Evolutionary conservation across 2,329 filamentous ascomycete species (phyloP).

Genomic region (Rasamsonia emersonii): DNA sequence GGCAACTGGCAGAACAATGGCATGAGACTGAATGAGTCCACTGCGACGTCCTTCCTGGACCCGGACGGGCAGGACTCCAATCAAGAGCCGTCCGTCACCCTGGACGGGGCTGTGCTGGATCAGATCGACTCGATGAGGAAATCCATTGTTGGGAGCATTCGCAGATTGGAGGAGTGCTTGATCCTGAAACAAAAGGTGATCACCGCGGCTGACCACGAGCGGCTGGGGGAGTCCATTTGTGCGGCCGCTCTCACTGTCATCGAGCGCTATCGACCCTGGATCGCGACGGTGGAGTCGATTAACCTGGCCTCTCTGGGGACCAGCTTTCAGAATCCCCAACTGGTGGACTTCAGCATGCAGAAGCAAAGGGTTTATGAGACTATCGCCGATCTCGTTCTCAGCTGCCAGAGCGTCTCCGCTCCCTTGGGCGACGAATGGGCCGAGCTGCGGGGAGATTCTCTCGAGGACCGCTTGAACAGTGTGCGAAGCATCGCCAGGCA

Average conservation of each 20-base stretch:
- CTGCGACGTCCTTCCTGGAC: conserved; percentile 64
- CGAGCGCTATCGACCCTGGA: conserved; percentile 83
- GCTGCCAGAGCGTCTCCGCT: conserved; percentile 84
- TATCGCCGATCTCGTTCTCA: conserved; percentile 77
- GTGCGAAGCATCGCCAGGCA: conserved; percentile 70
- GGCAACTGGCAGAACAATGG: conserved; percentile 77
- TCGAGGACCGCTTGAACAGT: conserved; percentile 76
- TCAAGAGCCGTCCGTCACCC: conserved; percentile 60
- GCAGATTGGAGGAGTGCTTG: conserved; percentile 78
- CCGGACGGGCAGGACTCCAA: conserved; percentile 71
- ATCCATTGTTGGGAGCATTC: conserved; percentile 74
- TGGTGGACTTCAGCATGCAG: conserved; percentile 78
- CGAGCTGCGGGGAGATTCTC: conserved; percentile 77
- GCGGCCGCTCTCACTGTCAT: conserved; percentile 68
- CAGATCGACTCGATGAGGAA: conserved; percentile 78
- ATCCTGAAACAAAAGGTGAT: conserved; percentile 71
- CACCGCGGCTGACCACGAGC: conserved; percentile 65
- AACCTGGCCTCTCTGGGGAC: conserved; percentile 73
- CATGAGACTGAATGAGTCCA: conserved; percentile 55
- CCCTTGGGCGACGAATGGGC: conserved; percentile 94
- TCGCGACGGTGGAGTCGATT: conserved; percentile 82
- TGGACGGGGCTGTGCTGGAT: conserved; percentile 72
- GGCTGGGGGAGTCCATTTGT: conserved; percentile 76
- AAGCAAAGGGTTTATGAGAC: conserved; percentile 94
- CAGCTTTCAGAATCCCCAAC: conserved; percentile 71